A percentile compares a stretch with the other conserved stretches of the same genome.
Conservation (phyloP, 768 basidiomycete species). For the Asterophora parasitica region DNA sequence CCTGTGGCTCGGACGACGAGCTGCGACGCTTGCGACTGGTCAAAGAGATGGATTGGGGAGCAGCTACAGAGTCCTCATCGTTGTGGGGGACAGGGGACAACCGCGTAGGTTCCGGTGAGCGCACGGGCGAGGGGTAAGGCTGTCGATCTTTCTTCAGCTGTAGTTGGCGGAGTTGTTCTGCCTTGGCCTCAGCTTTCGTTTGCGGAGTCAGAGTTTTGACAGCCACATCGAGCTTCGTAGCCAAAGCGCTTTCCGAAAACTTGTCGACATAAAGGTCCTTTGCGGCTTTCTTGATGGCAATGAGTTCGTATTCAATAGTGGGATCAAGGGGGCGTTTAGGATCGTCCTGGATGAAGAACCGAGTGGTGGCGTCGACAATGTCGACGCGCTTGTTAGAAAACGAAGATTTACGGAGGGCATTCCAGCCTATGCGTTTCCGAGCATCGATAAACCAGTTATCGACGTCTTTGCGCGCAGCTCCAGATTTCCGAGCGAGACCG, state of each 20-base stretch:
- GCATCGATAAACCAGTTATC: conserved; percentile 46
- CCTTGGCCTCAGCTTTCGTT: conserved; percentile 14
- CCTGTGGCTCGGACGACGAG: not conserved
- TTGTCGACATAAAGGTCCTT: conserved; percentile 19
- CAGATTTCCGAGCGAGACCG: conserved; percentile 21
- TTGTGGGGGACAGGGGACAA: not conserved
- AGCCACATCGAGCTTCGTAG: conserved; percentile 22
- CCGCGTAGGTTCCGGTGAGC: conserved; percentile 8
- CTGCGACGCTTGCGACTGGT: conserved; percentile 14
- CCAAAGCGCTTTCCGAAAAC: conserved; percentile 24
- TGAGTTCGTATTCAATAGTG: conserved; percentile 20
- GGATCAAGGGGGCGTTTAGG: conserved; percentile 18
- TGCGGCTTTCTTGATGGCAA: conserved; percentile 17
- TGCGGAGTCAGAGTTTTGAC: conserved; percentile 25
- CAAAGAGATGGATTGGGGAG: not conserved
- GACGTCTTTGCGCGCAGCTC: conserved; percentile 26
- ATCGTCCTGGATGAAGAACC: conserved; percentile 9
- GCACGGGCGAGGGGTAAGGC: conserved; percentile 17
- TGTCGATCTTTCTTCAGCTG: conserved; percentile 5
- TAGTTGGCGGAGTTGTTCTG: conserved; percentile 6
- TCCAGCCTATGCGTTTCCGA: conserved; percentile 56
- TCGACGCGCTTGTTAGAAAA: conserved; percentile 31
- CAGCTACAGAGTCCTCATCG: not conserved
- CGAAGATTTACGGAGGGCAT: conserved; percentile 26
- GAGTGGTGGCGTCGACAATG: conserved; percentile 27